A percentile compares a stretch with the other conserved stretches of the same genome.
Evolutionary conservation across 306 rosid species (phyloP).

Genomic region (Fragaria iinumae): DNA sequence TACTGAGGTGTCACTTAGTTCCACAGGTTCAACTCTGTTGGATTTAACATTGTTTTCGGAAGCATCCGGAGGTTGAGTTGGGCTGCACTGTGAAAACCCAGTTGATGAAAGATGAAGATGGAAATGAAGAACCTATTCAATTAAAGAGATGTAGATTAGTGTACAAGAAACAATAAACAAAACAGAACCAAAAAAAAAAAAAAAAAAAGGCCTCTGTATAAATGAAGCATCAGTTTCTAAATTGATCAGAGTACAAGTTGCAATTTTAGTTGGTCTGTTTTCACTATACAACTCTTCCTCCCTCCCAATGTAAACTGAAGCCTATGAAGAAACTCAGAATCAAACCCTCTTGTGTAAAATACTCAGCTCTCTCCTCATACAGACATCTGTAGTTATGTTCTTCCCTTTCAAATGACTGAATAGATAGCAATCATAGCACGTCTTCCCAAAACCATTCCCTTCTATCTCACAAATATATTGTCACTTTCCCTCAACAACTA

Average conservation of each 20-base stretch:
- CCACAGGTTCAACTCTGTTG: conserved; percentile 30
- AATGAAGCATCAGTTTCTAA: not conserved
- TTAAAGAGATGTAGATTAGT: conserved; percentile 19
- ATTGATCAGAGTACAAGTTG: not conserved
- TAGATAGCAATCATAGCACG: not conserved
- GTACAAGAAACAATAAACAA: not conserved
- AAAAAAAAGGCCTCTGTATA: not conserved
- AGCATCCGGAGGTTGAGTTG: conserved; percentile 45
- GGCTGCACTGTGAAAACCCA: conserved; percentile 37
- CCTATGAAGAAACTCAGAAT: not conserved
- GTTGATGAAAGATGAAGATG: conserved; percentile 65
- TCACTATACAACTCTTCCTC: not conserved
- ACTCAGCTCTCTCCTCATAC: not conserved
- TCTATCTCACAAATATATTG: not conserved
- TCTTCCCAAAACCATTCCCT: not conserved
- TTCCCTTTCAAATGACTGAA: not conserved
- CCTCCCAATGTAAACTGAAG: not conserved
- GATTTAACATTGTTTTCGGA: conserved; percentile 35
- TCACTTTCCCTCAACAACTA: not conserved
- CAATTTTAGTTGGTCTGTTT: not conserved
- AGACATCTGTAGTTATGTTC: not conserved
- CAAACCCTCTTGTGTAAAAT: not conserved
- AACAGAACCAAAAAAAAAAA: not conserved
- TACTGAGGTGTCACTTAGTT: conserved; percentile 35
- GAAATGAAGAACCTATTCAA: conserved; percentile 59